These are phyloP conservation scores for Microcos paniculata DNA, from an alignment of 345 rosid genomes.

Conservation along the genomic window DNA sequence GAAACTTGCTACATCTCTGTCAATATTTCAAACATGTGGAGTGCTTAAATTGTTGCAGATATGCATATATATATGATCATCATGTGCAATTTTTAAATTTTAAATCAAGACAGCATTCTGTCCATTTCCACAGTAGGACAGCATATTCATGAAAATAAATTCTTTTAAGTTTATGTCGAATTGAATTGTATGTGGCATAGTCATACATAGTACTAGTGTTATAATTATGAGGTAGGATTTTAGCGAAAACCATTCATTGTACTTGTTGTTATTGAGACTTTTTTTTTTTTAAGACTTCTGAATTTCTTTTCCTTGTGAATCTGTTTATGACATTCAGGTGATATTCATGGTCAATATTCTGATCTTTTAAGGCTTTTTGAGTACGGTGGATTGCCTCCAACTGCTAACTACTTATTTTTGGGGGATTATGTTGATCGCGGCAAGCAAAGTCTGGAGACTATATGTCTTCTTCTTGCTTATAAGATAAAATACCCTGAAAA, in stretches of 20 bases:
- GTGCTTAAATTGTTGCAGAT: neutral
- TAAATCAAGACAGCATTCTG: neutral
- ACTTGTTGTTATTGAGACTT: neutral
- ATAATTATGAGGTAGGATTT: neutral
- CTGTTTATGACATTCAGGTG: conserved; percentile 53
- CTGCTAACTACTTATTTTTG: conserved; percentile 71
- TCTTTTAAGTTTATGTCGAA: neutral
- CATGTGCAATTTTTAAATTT: neutral
- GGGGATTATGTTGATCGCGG: conserved; percentile 92
- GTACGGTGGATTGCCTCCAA: conserved; percentile 81
- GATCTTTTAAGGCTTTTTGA: conserved; percentile 86
- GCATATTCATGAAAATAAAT: neutral
- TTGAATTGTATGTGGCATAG: neutral
- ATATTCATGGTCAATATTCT: conserved; percentile 84
- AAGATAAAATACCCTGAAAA: conserved; percentile 66
- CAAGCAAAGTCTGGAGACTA: conserved; percentile 78
- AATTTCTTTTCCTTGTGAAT: neutral
- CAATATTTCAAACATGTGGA: neutral
- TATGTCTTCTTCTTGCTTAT: conserved; percentile 69
- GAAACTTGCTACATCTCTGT: neutral
- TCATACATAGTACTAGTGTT: neutral
- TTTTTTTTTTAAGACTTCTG: neutral
- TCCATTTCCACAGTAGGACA: neutral
- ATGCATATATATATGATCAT: neutral
- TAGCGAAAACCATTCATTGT: neutral